Base-by-base conservation (phyloP, 495 filamentous ascomycete species). In the Cercophora scortea region DNA sequence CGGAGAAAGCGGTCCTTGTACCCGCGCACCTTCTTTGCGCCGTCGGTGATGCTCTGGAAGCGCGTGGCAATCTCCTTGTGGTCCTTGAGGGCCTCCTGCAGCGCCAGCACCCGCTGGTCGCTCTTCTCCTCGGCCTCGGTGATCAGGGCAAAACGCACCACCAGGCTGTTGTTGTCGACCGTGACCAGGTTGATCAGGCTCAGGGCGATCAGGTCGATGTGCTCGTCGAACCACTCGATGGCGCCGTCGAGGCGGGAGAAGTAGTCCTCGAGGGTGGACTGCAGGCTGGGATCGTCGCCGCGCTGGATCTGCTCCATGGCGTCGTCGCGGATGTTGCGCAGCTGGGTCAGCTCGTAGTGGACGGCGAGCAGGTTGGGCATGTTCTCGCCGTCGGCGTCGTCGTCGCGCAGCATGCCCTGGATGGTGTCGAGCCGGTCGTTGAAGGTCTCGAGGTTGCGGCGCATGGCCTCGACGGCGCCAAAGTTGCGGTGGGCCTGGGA, bases 61-160 rank as follows among this genome's bases (percentile, higher is more conserved):
- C 90, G 78, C 17, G 84, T 84, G 32, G 90, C 92, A 57, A 99
- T 83, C 59, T 96, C 93, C 62, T 90, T 88, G 65, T 96, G 92
- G 57, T 95, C 91, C 54, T 88, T 89, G 66, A 96, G 82, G 6
- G 94, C 94, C 61, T 96, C 91, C 61, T 96, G 90, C 47, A 97
- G 69, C 4, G 93, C 93, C 55, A 87, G 77, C 19, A 95, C 89
- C 44, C 88, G 85, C 62, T 89, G 87, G 63, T 99, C 93, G 50
- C 87, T 92, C 73, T 90, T 91, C 73, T 97, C 94, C 64, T 99
- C 93, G 39, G 93, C 91, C 66, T 93, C 85, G 18, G 97, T 88
- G 49, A 99, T 82, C 49, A 97, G 75, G 4, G 92, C 94, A 49
- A 97, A 74, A 40, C 93, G 80, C 38, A 96, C 92, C 12, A 99